These are phyloP conservation scores for Ramichloridium luteum DNA, from an alignment of 2,329 filamentous ascomycete genomes.

Conservation along the genomic window DNA sequence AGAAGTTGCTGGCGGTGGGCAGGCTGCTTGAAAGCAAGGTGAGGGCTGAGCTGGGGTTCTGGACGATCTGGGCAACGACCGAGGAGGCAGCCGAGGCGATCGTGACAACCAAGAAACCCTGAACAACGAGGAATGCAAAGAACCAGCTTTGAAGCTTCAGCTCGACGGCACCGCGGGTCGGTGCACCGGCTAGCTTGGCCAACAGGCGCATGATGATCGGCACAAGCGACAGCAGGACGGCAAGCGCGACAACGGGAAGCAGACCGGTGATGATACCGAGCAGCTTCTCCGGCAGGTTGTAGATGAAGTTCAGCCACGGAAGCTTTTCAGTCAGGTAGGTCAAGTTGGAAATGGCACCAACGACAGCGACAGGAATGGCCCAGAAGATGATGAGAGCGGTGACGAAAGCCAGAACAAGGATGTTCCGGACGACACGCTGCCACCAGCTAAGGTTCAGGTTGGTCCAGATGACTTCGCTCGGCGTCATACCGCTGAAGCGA, in stretches of 20 bases:
- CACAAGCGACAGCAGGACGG: slow-evolving; percentile 75
- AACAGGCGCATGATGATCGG: slow-evolving; percentile 71
- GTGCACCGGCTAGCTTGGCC: slow-evolving; percentile 68
- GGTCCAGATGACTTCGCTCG: slow-evolving; percentile 75
- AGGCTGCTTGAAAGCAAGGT: slow-evolving; percentile 32
- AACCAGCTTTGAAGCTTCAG: slow-evolving; percentile 83
- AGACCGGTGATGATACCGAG: slow-evolving; percentile 76
- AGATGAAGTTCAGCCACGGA: slow-evolving; percentile 61
- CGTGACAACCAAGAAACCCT: slow-evolving; percentile 83
- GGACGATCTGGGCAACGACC: slow-evolving; percentile 53
- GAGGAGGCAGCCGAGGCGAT: slow-evolving; percentile 68
- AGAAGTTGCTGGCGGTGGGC: slow-evolving; percentile 82
- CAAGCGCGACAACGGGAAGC: slow-evolving; percentile 64
- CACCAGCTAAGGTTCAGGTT: slow-evolving; percentile 77
- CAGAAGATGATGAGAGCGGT: slow-evolving; percentile 77
- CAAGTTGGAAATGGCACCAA: slow-evolving; percentile 80
- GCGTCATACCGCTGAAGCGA: slow-evolving; percentile 70
- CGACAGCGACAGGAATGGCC: slow-evolving; percentile 61
- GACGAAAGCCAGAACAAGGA: slow-evolving; percentile 61
- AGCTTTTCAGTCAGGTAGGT: slow-evolving; percentile 37
- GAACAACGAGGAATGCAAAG: slow-evolving; percentile 80
- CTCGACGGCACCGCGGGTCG: slow-evolving; percentile 68
- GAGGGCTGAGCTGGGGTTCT: slow-evolving; percentile 34
- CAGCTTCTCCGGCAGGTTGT: slow-evolving; percentile 56
- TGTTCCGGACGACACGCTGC: slow-evolving; percentile 51